Conservation (phyloP, 2,329 filamentous ascomycete genomes). For the Monosporascus ibericus region DNA sequence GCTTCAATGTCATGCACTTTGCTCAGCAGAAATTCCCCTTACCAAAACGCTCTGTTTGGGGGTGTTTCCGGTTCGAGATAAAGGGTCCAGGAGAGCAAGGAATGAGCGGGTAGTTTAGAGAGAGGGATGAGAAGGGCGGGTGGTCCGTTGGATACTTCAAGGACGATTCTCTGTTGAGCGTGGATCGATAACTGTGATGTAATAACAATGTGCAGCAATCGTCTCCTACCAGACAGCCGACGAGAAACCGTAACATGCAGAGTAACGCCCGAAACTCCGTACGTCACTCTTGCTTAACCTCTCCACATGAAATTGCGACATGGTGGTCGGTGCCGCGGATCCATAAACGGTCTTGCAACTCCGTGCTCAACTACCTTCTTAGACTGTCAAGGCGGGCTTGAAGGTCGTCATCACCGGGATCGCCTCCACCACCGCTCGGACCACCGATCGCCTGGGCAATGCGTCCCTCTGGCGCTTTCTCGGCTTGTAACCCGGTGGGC, state of each 20-base stretch:
- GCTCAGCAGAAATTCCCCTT: too few species aligned
- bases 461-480: constrained; percentile 64
- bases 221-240: neutral
- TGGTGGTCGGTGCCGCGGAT: neutral
- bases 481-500: constrained; percentile 73
- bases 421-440: constrained; percentile 45
- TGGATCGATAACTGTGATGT: too few species aligned
- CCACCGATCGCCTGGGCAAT: constrained; percentile 83
- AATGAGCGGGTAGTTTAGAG: too few species aligned
- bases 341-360: neutral
- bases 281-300: neutral
- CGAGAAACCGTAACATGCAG: neutral
- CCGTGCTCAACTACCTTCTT: constrained; percentile 39
- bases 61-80: too few species aligned
- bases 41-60: too few species aligned
- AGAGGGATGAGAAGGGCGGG: too few species aligned
- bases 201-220: too few species aligned
- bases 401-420: constrained; percentile 80
- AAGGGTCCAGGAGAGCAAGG: too few species aligned
- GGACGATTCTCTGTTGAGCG: constrained; percentile 16
- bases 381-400: constrained; percentile 90
- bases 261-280: neutral
- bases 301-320: neutral
- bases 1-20: too few species aligned
- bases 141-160: constrained; percentile 46